A percentile compares a stretch with the other conserved stretches of the same genome.
These are phyloP conservation scores for Gastrolobium villosum DNA, from an alignment of 306 rosid species.

Conservation along the genomic window DNA sequence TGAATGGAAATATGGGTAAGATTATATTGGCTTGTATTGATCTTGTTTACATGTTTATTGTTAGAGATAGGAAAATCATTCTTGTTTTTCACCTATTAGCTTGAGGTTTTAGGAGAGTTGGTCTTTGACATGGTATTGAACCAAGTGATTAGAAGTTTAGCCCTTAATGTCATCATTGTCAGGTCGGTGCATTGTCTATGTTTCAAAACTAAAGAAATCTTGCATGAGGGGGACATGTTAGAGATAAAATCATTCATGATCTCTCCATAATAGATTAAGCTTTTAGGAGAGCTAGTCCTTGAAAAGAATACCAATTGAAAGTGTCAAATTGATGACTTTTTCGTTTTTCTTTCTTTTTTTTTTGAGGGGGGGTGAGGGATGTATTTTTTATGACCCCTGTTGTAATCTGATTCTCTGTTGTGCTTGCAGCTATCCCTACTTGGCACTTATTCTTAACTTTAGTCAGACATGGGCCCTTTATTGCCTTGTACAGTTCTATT, in stretches of 20 bases:
- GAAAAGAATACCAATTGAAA: too few relatives aligned
- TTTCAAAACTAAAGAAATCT: neutral
- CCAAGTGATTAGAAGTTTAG: neutral
- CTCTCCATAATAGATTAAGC: neutral
- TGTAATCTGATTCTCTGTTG: neutral
- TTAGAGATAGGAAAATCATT: neutral
- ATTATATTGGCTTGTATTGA: conserved; percentile 14
- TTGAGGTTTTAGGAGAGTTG: conserved; percentile 19
- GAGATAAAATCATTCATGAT: neutral
- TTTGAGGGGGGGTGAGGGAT: neutral
- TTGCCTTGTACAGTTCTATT: conserved; percentile 88
- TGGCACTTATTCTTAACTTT: conserved; percentile 84
- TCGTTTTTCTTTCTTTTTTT: neutral
- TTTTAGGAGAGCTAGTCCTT: too few relatives aligned
- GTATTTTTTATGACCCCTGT: neutral
- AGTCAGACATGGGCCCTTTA: conserved; percentile 95
- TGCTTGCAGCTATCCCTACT: conserved; percentile 81
- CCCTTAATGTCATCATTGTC: neutral
- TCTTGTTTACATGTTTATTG: conserved; percentile 3
- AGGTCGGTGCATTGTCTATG: neutral
- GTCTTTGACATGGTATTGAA: neutral
- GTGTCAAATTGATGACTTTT: too few relatives aligned
- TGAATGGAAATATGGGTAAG: conserved; percentile 87
- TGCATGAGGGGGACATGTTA: neutral
- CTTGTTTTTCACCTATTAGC: neutral